Base-by-base conservation (phyloP, 202 grass and related monocot genomes). In the Setaria italica region DNA sequence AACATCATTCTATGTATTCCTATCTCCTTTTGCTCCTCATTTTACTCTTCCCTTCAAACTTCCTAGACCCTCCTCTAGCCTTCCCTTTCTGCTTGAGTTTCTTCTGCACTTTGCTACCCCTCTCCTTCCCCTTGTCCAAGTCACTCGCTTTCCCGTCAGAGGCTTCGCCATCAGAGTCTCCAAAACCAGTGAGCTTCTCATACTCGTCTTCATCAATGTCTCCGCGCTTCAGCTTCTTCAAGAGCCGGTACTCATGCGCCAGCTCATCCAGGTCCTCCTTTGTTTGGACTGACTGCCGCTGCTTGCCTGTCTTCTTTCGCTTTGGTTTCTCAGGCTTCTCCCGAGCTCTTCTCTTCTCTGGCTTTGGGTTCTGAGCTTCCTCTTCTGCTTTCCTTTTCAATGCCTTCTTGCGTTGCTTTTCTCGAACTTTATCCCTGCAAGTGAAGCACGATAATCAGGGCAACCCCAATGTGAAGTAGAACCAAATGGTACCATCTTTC, bases 201-300 rank as follows among this genome's bases (percentile, higher is more conserved):
- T 96, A 99, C 50, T 99, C 97, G 0, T 88, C 85, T 56, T 99
- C 92, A 5, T 96, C 94, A 13, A 97, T 99, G 47, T 68, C 87
- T 8, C 94, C 94, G 9, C 89, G 83, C 78, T 99, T 99, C 20
- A 99, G 88, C 76, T 92, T 99, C 76, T 99, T 99, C 71, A 99
- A 49, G 45, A 99, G 88, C 0, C 92, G 79, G 76, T 99, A 99
- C 66, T 99, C 97, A 0, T 91, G 89, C 2, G 85, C 63, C 45
- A 99, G 82, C 85, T 99, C 97, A 70, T 99, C 97, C 34, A 91
- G 81, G 78, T 99, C 97, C 76, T 97, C 97, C 82, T 99, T 94
- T 62, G 87, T 99, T 83, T 94, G 97, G 77, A 91, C 82, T 25
- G 94, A 64, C 0, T 81, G 90, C 4, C 97, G 90, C 86, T 96